Evolutionary conservation across 495 filamentous ascomycete genomes (phyloP).

Genomic region (Aspergillus cavernicola): DNA sequence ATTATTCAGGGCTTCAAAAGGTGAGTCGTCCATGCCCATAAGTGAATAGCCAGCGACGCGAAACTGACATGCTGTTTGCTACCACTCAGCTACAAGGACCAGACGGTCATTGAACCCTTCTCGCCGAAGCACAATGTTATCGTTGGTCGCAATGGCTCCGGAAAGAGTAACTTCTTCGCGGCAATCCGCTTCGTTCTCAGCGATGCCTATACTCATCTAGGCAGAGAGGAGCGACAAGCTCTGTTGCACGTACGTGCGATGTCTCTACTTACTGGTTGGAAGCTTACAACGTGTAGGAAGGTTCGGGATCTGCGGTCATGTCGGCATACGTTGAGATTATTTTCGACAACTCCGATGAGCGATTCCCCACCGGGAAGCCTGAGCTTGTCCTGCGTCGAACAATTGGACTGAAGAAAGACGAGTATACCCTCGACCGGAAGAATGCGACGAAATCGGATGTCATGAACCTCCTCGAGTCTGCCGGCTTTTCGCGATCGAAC

Average conservation of each 20-base stretch:
- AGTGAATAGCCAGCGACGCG: no score
- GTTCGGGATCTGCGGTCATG: constrained; percentile 96
- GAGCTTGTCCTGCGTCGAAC: constrained; percentile 89
- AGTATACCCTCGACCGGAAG: constrained; percentile 95
- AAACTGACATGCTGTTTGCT: neutral
- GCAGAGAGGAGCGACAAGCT: constrained; percentile 90
- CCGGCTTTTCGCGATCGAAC: constrained; percentile 94
- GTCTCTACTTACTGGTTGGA: neutral
- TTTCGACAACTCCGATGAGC: constrained; percentile 95
- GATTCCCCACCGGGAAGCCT: constrained; percentile 89
- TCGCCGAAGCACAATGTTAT: constrained; percentile 98
- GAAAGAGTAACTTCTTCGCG: constrained; percentile 99
- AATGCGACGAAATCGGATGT: constrained; percentile 94
- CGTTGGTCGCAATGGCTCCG: constrained; percentile 97
- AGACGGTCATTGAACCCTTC: constrained; percentile 97
- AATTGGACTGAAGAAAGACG: constrained; percentile 96
- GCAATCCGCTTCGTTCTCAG: constrained; percentile 98
- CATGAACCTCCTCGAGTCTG: constrained; percentile 91
- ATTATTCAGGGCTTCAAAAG: constrained; percentile 99
- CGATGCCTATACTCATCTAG: constrained; percentile 96
- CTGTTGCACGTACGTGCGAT: constrained; percentile 67
- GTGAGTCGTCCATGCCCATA: constrained; percentile 48
- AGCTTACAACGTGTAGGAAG: constrained; percentile 58
- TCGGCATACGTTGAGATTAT: constrained; percentile 98
- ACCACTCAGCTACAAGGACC: constrained; percentile 85